Percentiles rank a stretch among this genome's conserved stretches.
Evolutionary conservation across 78 protist species (phyloP).

Genomic region (Creolimax fragrantissima): DNA sequence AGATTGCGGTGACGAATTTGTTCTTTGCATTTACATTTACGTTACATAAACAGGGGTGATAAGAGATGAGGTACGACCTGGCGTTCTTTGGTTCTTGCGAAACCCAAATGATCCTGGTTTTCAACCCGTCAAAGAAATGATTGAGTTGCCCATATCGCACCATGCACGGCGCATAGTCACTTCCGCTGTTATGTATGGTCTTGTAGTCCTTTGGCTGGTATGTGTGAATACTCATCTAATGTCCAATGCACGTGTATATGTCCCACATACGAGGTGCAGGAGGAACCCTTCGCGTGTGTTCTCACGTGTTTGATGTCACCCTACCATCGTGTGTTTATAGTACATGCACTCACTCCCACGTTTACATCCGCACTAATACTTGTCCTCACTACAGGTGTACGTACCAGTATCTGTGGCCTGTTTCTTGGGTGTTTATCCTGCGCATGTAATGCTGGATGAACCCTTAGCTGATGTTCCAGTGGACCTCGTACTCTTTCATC

Average conservation of each 20-base stretch:
- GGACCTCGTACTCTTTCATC: conserved; percentile 1
- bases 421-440: neutral
- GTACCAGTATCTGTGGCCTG: neutral
- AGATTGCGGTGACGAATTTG: too few relatives aligned
- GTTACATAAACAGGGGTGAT: neutral
- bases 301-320: too few relatives aligned
- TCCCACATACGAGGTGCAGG: too few relatives aligned
- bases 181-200: conserved; percentile 23
- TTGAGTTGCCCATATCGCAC: conserved; percentile 10
- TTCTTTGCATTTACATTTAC: too few relatives aligned
- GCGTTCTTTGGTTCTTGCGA: conserved; percentile 37
- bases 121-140: conserved; percentile 31
- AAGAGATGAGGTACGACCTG: conserved; percentile 24
- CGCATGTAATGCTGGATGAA: neutral
- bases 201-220: neutral
- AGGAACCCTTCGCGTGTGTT: too few relatives aligned
- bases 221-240: too few relatives aligned
- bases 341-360: too few relatives aligned
- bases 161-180: conserved; percentile 13
- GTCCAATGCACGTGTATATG: too few relatives aligned
- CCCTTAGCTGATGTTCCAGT: neutral
- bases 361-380: too few relatives aligned
- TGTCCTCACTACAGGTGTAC: neutral
- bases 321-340: too few relatives aligned
- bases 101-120: conserved; percentile 33